These are phyloP conservation scores for Cucurbitaria berberidis DNA, from an alignment of 2,329 filamentous ascomycete species.

Conservation along the genomic window DNA sequence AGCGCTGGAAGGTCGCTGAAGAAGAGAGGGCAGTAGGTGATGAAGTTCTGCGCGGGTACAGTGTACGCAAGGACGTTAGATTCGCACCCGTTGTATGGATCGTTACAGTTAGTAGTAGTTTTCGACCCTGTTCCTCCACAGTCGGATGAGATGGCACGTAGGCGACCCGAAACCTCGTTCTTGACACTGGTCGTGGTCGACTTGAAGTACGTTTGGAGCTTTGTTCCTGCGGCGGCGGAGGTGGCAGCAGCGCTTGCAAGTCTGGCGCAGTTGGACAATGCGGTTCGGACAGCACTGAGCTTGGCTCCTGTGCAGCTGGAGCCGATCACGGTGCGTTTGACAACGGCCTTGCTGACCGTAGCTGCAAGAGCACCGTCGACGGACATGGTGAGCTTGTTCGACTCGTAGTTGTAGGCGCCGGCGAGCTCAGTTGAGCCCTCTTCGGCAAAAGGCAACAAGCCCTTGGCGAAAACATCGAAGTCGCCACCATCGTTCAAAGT, in stretches of 20 bases:
- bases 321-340: slow-evolving; percentile 61
- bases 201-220: slow-evolving; percentile 70
- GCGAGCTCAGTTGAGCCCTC: slow-evolving; percentile 61
- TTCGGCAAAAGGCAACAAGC: slow-evolving; percentile 47
- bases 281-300: slow-evolving; percentile 55
- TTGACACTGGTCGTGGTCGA: slow-evolving; percentile 56
- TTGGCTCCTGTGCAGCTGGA: slow-evolving; percentile 61
- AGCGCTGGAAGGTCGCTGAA: slow-evolving; percentile 62
- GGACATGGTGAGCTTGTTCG: slow-evolving; percentile 63
- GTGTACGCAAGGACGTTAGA: slow-evolving; percentile 65
- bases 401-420: slow-evolving; percentile 63
- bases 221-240: slow-evolving; percentile 54
- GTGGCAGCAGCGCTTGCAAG: slow-evolving; percentile 61
- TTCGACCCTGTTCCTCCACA: slow-evolving; percentile 59
- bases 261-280: slow-evolving; percentile 61
- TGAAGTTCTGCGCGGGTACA: slow-evolving; percentile 59
- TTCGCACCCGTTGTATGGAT: slow-evolving; percentile 61
- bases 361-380: slow-evolving; percentile 64
- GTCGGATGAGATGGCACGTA: slow-evolving; percentile 58
- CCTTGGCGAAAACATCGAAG: slow-evolving; percentile 63
- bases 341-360: slow-evolving; percentile 53
- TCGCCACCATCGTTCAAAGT: slow-evolving; percentile 59
- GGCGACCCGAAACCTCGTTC: slow-evolving; percentile 39
- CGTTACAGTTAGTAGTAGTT: slow-evolving; percentile 65
- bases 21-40: slow-evolving; percentile 68